A percentile compares a stretch with the other conserved stretches of the same genome.
phyloP scores from a whole-genome alignment of 208 protist genomes.

The Trypanosoma lewisi region DNA sequence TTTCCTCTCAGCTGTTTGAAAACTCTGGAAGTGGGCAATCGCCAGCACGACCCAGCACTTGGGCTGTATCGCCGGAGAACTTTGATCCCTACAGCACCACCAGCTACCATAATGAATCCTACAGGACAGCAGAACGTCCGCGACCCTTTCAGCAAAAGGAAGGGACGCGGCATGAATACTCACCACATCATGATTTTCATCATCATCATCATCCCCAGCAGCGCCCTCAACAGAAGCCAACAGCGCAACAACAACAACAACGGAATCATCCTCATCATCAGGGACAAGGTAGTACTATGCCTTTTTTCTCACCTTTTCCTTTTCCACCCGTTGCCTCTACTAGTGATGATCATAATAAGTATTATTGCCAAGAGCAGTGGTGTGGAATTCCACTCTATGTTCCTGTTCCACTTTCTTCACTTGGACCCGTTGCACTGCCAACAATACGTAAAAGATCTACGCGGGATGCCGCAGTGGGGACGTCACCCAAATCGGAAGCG shows the following conservation, averaged over 20 bases:
- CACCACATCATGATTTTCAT: no score
- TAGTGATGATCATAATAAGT: background rate
- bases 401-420: conserved; percentile 17
- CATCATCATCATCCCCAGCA: no score
- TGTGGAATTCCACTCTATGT: conserved; percentile 24
- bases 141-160: background rate
- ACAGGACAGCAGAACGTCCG: background rate
- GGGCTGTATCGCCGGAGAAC: background rate
- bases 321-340: background rate
- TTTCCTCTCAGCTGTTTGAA: background rate
- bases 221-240: background rate
- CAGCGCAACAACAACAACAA: background rate
- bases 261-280: background rate
- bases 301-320: conserved; percentile 1
- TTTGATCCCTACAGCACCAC: background rate
- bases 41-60: background rate
- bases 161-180: background rate
- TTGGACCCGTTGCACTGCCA: background rate
- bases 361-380: conserved; percentile 16
- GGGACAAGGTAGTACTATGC: background rate
- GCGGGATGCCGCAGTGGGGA: conserved; percentile 15
- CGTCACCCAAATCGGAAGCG: background rate
- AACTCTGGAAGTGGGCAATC: background rate
- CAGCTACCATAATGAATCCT: background rate
- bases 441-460: background rate